These are phyloP conservation scores for Gloeostereum incarnatum DNA, from an alignment of 768 basidiomycete species.

Conservation along the genomic window DNA sequence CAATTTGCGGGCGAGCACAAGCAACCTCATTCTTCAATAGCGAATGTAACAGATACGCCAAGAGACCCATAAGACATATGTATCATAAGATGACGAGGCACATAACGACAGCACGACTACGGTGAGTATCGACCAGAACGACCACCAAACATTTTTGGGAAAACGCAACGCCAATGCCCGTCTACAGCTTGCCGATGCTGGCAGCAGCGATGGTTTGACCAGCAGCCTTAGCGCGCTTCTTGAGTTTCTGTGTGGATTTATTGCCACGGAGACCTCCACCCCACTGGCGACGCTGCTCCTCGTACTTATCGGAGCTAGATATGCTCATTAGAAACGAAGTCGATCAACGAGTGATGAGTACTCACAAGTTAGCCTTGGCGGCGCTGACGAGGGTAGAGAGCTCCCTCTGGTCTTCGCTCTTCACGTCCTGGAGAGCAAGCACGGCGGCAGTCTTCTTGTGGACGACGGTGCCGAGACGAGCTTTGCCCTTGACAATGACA, in stretches of 20 bases:
- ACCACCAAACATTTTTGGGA: too few relatives aligned
- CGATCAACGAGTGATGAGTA: conserved; percentile 10
- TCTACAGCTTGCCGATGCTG: conserved; percentile 57
- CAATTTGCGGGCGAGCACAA: too few relatives aligned
- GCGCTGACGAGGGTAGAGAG: conserved; percentile 89
- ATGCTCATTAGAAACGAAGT: conserved; percentile 5
- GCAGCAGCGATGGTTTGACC: conserved; percentile 57
- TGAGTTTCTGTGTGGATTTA: conserved; percentile 90
- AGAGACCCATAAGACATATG: too few relatives aligned
- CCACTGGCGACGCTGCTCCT: conserved; percentile 87
- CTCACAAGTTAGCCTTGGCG: conserved; percentile 95
- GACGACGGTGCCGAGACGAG: conserved; percentile 94
- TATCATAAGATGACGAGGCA: too few relatives aligned
- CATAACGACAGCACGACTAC: too few relatives aligned
- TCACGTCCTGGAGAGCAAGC: conserved; percentile 87
- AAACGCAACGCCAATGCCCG: too few relatives aligned
- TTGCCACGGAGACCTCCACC: conserved; percentile 94
- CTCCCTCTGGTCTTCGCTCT: conserved; percentile 89
- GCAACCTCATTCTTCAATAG: too few relatives aligned
- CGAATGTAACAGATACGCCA: too few relatives aligned
- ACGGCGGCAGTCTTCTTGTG: conserved; percentile 98
- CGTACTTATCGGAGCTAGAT: conserved; percentile 81
- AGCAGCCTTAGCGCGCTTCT: conserved; percentile 88
- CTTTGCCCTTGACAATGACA: conserved; percentile 97
- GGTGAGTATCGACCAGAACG: too few relatives aligned